Conservation (phyloP, 768 basidiomycete species). For the Kwoniella newhampshirensis region DNA sequence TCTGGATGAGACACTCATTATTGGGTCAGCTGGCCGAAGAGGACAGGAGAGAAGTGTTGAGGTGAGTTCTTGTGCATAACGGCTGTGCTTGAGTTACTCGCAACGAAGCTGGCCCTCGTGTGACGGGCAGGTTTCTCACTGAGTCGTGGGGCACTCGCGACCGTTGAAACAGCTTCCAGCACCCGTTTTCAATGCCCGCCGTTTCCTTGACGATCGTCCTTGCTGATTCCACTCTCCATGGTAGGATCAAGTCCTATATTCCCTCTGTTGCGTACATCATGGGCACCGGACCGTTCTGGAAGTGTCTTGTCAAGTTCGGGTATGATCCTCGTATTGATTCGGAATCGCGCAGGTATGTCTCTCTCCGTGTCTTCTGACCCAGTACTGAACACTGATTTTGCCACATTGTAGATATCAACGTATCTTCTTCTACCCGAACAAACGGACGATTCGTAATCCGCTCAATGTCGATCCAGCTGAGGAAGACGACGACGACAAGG, state of each 20-base stretch:
- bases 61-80: too few relatives aligned
- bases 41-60: conserved; percentile 71
- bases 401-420: conserved; percentile 76
- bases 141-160: too few relatives aligned
- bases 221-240: too few relatives aligned
- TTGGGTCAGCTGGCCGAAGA: conserved; percentile 72
- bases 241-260: conserved; percentile 75
- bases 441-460: conserved; percentile 58
- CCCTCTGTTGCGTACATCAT: conserved; percentile 84
- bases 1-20: conserved; percentile 86
- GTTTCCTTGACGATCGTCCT: neutral
- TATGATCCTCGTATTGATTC: conserved; percentile 83
- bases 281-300: conserved; percentile 90
- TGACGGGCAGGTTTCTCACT: too few relatives aligned
- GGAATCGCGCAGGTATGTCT: conserved; percentile 70
- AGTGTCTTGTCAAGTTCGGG: conserved; percentile 77
- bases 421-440: conserved; percentile 72
- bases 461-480: conserved; percentile 19
- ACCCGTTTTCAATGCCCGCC: conserved; percentile 3
- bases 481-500: conserved; percentile 25
- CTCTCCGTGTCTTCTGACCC: neutral
- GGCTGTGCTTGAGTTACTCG: too few relatives aligned
- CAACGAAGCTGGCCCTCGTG: too few relatives aligned
- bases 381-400: too few relatives aligned
- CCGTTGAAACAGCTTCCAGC: too few relatives aligned